These are phyloP conservation scores for Syncephalastrum contaminatum DNA, from an alignment of 371 early-diverging fungal species.

Conservation along the genomic window DNA sequence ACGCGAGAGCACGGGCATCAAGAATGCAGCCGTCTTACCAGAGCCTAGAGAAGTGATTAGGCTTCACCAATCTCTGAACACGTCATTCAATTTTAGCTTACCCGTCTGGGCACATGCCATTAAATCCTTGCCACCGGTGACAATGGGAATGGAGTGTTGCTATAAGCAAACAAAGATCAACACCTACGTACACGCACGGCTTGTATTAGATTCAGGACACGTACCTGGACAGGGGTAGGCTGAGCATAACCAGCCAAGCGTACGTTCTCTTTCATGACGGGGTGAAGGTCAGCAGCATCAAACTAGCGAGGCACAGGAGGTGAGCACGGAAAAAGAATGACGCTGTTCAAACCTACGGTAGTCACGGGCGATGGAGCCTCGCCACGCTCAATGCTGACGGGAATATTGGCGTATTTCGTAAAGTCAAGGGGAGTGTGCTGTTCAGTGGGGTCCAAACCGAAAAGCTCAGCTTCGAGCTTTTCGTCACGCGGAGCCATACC, in stretches of 20 bases:
- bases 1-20: slow-evolving; percentile 56
- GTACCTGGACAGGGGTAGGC: slow-evolving; percentile 74
- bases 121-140: slow-evolving; percentile 64
- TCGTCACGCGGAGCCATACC: slow-evolving; percentile 39
- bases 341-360: slow-evolving; percentile 17
- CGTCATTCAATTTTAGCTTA: no score
- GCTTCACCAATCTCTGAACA: no score
- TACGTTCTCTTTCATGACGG: slow-evolving; percentile 57
- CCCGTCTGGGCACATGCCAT: slow-evolving; percentile 86
- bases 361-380: slow-evolving; percentile 33
- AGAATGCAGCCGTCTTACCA: slow-evolving; percentile 69
- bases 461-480: slow-evolving; percentile 47
- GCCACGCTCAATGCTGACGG: slow-evolving; percentile 47
- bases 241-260: slow-evolving; percentile 51
- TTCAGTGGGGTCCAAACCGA: slow-evolving; percentile 37
- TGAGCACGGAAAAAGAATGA: slow-evolving; percentile 1
- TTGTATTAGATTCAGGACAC: not conserved
- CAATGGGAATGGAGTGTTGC: slow-evolving; percentile 66
- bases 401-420: slow-evolving; percentile 50
- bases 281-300: slow-evolving; percentile 43
- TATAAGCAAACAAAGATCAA: slow-evolving; percentile 16
- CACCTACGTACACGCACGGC: not conserved
- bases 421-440: slow-evolving; percentile 53
- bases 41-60: slow-evolving; percentile 45
- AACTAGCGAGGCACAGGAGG: slow-evolving; percentile 31